These are phyloP conservation scores for Cercospora janseana DNA, from an alignment of 2,329 filamentous ascomycete genomes.

Conservation along the genomic window DNA sequence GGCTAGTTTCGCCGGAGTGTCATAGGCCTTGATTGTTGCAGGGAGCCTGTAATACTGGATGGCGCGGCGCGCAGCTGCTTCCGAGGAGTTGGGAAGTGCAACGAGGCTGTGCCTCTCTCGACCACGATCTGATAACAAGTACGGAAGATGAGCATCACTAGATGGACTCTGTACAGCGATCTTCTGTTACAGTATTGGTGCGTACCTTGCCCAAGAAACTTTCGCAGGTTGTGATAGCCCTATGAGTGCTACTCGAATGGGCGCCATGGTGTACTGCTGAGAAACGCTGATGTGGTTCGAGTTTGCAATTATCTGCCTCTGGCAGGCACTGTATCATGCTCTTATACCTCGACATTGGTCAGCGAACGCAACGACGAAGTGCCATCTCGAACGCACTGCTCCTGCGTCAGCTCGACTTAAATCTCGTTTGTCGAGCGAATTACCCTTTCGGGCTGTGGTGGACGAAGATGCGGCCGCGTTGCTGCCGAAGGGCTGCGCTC, in stretches of 20 bases:
- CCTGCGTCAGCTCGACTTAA: no score
- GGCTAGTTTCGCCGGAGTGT: conserved; percentile 45
- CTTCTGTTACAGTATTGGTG: not conserved
- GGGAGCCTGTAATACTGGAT: conserved; percentile 44
- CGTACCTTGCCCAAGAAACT: conserved; percentile 52
- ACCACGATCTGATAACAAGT: conserved; percentile 51
- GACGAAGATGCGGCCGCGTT: no score
- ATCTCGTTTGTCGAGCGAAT: no score
- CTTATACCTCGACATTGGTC: no score
- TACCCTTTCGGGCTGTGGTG: no score
- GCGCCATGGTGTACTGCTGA: conserved; percentile 43
- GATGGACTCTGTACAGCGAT: not conserved
- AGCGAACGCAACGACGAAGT: no score
- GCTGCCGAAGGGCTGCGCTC: no score
- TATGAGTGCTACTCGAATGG: conserved; percentile 57
- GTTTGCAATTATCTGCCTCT: not conserved
- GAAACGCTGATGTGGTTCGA: not conserved
- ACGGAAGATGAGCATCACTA: conserved; percentile 57
- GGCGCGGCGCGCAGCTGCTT: conserved; percentile 45
- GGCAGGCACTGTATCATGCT: no score
- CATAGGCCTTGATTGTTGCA: conserved; percentile 45
- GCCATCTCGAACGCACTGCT: no score
- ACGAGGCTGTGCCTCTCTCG: conserved; percentile 47
- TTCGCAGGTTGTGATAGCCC: conserved; percentile 56
- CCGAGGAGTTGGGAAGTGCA: conserved; percentile 52